Percentiles rank a stretch among this genome's conserved stretches.
These are phyloP conservation scores for maize (Zea mays) DNA, from an alignment of 176 grass and related monocot species.

Conservation along the genomic window DNA sequence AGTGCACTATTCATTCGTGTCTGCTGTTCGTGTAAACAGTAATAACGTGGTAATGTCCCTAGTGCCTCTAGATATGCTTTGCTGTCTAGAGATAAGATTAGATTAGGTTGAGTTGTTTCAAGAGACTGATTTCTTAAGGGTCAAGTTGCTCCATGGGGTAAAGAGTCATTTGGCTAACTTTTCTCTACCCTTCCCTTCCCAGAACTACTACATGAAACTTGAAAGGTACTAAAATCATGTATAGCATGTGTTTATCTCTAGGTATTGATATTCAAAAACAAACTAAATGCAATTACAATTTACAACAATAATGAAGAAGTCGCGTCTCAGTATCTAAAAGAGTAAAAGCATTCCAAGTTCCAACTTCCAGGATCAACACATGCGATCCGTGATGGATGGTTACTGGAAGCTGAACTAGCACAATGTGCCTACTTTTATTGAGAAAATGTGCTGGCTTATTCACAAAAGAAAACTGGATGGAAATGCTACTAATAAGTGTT, in stretches of 20 bases:
- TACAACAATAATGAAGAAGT: background rate
- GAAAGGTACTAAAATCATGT: background rate
- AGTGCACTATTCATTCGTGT: background rate
- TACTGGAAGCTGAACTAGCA: background rate
- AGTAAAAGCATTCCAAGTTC: conserved; percentile 1
- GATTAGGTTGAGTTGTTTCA: background rate
- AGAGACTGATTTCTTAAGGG: background rate
- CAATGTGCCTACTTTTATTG: background rate
- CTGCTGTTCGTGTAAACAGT: background rate
- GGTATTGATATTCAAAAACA: conserved; percentile 10
- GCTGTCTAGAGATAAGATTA: background rate
- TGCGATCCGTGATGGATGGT: background rate
- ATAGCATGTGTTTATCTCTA: background rate
- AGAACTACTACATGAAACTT: background rate
- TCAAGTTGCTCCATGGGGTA: background rate
- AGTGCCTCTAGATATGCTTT: background rate
- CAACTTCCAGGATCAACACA: background rate
- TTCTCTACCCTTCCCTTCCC: background rate
- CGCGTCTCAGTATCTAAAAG: background rate
- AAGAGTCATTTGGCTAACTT: background rate
- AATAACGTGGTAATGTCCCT: background rate
- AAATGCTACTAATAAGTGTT: background rate
- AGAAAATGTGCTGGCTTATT: background rate
- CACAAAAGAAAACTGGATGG: conserved; percentile 20
- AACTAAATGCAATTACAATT: conserved; percentile 8